Conservation (phyloP, 1,284 basidiomycete genomes). For the Pseudozyma tsukubaensis region DNA sequence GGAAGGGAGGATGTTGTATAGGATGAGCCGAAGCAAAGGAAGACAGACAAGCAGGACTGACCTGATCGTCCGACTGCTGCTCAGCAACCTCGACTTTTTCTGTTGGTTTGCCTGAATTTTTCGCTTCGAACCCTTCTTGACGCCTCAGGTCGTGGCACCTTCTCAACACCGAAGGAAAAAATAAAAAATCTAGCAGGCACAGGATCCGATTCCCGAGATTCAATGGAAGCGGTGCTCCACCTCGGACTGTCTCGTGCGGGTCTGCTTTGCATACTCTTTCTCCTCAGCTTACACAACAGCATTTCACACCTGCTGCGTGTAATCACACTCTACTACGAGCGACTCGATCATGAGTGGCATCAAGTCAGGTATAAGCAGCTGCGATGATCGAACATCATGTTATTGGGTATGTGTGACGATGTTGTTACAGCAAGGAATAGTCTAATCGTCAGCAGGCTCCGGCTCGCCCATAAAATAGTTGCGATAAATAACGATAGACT, state of each 20-base stretch:
- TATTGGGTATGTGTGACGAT: background rate
- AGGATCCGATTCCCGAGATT: conserved; percentile 10
- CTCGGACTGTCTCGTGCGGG: conserved; percentile 8
- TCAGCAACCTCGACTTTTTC: background rate
- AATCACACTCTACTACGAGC: background rate
- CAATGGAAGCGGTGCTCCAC: background rate
- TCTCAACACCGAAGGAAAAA: conserved; percentile 2
- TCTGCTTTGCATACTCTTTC: background rate
- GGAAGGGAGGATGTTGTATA: conserved; percentile 5
- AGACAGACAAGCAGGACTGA: background rate
- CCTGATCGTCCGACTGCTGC: background rate
- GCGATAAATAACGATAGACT: conserved; percentile 41
- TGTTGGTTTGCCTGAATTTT: background rate
- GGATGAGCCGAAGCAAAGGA: background rate
- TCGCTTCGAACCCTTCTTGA: conserved; percentile 6
- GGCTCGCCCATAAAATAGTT: conserved; percentile 51
- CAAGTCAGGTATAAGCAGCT: too few relatives aligned
- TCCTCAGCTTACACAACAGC: background rate
- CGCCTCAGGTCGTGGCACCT: background rate
- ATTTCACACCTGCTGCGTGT: background rate
- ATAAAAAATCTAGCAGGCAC: conserved; percentile 8
- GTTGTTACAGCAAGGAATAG: background rate
- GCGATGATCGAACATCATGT: background rate
- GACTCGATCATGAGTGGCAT: background rate
- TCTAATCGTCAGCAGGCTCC: conserved; percentile 39